Evolutionary conservation across 2,329 filamentous ascomycete species (phyloP).

Genomic region (Huntiella abstrusa): DNA sequence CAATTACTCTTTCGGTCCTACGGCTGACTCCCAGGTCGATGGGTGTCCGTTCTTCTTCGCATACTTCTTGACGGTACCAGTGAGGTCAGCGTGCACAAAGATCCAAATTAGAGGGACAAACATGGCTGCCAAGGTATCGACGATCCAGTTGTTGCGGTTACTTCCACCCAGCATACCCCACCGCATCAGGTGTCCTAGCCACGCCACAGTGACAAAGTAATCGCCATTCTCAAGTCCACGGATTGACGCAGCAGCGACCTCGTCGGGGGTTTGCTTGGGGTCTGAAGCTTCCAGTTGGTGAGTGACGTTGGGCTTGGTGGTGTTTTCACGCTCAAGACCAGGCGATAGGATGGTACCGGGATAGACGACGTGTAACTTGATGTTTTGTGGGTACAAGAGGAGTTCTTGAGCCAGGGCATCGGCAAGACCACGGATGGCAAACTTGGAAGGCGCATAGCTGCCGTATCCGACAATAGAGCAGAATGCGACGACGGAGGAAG

Average conservation of each 20-base stretch:
- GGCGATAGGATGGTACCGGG: slow-evolving; percentile 69
- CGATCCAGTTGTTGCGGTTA: slow-evolving; percentile 37
- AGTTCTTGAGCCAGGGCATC: slow-evolving; percentile 74
- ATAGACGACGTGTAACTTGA: slow-evolving; percentile 65
- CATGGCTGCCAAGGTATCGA: slow-evolving; percentile 39
- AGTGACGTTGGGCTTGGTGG: slow-evolving; percentile 63
- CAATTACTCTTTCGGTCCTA: slow-evolving; percentile 5
- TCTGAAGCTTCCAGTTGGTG: slow-evolving; percentile 67
- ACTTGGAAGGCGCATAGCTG: slow-evolving; percentile 70
- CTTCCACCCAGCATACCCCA: slow-evolving; percentile 36
- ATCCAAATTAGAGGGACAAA: slow-evolving; percentile 36
- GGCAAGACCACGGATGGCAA: slow-evolving; percentile 62
- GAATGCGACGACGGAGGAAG: slow-evolving; percentile 57
- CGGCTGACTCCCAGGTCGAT: slow-evolving; percentile 21
- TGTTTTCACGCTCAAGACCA: slow-evolving; percentile 57
- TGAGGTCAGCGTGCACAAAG: slow-evolving; percentile 36
- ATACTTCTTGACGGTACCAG: slow-evolving; percentile 37
- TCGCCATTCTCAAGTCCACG: slow-evolving; percentile 60
- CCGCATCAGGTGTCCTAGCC: slow-evolving; percentile 54
- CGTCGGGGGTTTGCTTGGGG: slow-evolving; percentile 55
- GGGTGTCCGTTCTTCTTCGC: slow-evolving; percentile 40
- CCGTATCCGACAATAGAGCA: slow-evolving; percentile 65
- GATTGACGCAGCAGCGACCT: slow-evolving; percentile 54
- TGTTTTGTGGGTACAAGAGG: slow-evolving; percentile 64
- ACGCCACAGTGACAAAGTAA: slow-evolving; percentile 59